Conservation (phyloP, 2,329 filamentous ascomycete genomes). For the Thielaviopsis ethacetica region DNA sequence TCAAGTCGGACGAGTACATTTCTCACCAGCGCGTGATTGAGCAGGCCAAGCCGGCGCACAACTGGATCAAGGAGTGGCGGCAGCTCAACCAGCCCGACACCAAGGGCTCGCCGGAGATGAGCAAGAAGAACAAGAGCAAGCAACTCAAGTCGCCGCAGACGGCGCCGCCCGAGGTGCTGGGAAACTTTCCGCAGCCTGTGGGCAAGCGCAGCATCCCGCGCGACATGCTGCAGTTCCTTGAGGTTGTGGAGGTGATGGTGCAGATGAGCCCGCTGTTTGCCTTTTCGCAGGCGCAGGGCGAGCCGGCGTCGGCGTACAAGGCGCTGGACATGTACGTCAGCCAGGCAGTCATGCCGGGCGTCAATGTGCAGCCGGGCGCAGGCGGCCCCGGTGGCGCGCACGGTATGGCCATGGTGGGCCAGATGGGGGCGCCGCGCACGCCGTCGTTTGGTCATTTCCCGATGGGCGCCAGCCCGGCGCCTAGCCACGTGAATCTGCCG, state of each 20-base stretch:
- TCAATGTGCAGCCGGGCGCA: constrained; percentile 28
- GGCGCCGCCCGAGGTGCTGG: constrained; percentile 38
- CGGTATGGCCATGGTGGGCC: neutral
- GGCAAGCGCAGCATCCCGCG: constrained; percentile 41
- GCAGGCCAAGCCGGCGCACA: constrained; percentile 43
- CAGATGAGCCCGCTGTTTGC: constrained; percentile 49
- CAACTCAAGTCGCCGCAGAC: constrained; percentile 41
- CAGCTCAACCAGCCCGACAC: constrained; percentile 36
- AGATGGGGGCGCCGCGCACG: constrained; percentile 26
- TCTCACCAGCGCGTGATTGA: constrained; percentile 49
- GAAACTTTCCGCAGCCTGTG: constrained; percentile 41
- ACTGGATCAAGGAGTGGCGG: constrained; percentile 51
- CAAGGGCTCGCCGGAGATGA: constrained; percentile 49
- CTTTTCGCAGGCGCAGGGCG: constrained; percentile 38
- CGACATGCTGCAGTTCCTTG: constrained; percentile 46
- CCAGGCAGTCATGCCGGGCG: constrained; percentile 27
- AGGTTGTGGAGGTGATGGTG: constrained; percentile 51
- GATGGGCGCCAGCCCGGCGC: constrained; percentile 43
- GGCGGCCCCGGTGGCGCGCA: constrained; percentile 13
- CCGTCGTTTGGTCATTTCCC: constrained; percentile 40
- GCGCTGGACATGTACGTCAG: constrained; percentile 46
- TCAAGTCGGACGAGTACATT: constrained; percentile 67
- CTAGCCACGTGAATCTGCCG: constrained; percentile 40
- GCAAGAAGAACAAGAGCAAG: constrained; percentile 46
- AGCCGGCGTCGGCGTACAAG: constrained; percentile 33